Evolutionary conservation across 495 filamentous ascomycete genomes (phyloP), one percentile per base, ranked within the genome.

Genomic region (Aspergillus taichungensis): DNA sequence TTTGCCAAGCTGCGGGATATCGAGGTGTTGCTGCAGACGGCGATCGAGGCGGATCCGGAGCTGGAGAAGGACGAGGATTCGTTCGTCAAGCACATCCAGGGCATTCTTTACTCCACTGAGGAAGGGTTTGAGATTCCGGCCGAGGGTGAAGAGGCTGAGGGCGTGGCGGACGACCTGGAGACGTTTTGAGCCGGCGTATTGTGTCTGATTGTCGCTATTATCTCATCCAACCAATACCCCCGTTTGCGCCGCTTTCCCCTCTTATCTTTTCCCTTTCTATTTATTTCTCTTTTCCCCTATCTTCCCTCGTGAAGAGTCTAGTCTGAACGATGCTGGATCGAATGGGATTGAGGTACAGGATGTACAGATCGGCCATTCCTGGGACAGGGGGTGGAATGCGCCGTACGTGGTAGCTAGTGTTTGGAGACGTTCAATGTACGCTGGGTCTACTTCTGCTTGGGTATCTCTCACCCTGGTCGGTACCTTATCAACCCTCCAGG

Each of bases 1-100:
- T 98, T 98, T 63, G 89, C 86, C 73, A 98, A 98, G 70, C 69
- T 98, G 46, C 80, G 92, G 42, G 92, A 98, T 59, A 98, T 98
- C 52, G 94, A 98, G 67, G 65, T 98, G 53, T 62, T 98, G 60
- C 73, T 98, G 42, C 92, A 98, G 72, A 80, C 82, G 50, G 88
- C 88, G 11, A 85, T 95, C 54, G 92, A 97, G 55, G 81, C 81
- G 34, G 82, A 95, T 50, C 88, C 91, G 5, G 82, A 91, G 64
- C 66, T 97, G 40, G 92, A 95, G 72, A 85, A 90, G 77, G 84
- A 91, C 18, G 91, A 95, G 50, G 85, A 90, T 37, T 82, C 88
- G 6, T 71, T 97, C 47, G 79, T 95, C 55, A 94, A 90, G 76
- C 82, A 88, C 63, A 94, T 97, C 64, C 92, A 97, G 71, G 80